Evolutionary conservation across 2,329 filamentous ascomycete species (phyloP), one percentile per base, ranked within the genome.

Genomic region (Talaromyces sp.): DNA sequence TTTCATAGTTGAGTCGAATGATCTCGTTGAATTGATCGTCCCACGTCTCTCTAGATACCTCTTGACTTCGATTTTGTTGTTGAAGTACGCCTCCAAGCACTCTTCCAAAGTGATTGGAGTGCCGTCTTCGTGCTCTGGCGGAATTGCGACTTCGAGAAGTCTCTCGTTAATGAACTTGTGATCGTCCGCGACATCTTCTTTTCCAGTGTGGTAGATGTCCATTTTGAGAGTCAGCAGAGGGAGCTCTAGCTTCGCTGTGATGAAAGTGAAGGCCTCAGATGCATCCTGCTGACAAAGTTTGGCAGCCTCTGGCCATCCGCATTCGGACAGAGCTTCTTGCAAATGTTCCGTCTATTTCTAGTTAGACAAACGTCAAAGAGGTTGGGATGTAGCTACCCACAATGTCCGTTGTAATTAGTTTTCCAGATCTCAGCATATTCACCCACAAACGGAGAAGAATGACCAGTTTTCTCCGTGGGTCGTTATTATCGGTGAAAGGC

Each of bases 161-260:
- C 94, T 82, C 74, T 99, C 94, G 64, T 96, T 93, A 55, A 97
- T 86, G 58, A 96, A 90, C 70, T 95, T 96, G 77, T 97, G 93
- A 67, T 99, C 94, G 63, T 95, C 91, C 40, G 85, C 84, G 52
- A 88, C 87, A 61, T 88, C 84, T 66, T 89, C 88, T 67, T 89
- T 91, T 13, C 93, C 94, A 22, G 91, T 89, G 68, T 97, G 94
- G 65, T 93, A 97, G 13, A 97, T 85, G 69, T 97, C 92, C 78
- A 97, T 93, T 70, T 96, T 95, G 37, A 97, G 75, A 0, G 92
- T 92, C 25, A 97, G 81, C 1, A 97, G 80, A 6, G 94, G 94
- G 15, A 97, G 75, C 65, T 96, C 87, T 19, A 99, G 81, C 21
- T 88, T 91, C 64, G 91, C 92, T 0, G 93, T 96, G 63, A 99